Evolutionary conservation across 495 filamentous ascomycete genomes (phyloP).

Genomic region (Xylaria grammica): DNA sequence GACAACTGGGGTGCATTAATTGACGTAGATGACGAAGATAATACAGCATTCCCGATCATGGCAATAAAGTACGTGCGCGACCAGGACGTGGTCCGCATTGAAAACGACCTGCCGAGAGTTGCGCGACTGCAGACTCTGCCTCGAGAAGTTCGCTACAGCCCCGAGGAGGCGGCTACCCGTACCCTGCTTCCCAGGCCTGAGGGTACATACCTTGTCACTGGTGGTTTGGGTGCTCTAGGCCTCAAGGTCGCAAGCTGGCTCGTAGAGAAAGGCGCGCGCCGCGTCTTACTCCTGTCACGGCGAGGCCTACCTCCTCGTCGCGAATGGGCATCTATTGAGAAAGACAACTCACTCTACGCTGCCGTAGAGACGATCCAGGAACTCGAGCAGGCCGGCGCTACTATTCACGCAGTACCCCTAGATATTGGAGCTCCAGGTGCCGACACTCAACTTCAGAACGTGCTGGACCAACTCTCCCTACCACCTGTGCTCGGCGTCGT

Average conservation of each 20-base stretch:
- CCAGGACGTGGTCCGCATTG: slow-evolving; percentile 44
- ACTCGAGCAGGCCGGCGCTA: slow-evolving; percentile 39
- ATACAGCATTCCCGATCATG: slow-evolving; percentile 39
- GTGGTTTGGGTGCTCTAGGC: slow-evolving; percentile 52
- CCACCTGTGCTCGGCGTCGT: slow-evolving; percentile 51
- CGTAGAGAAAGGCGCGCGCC: slow-evolving; percentile 45
- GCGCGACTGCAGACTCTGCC: slow-evolving; percentile 41
- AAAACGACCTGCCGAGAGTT: slow-evolving; percentile 41
- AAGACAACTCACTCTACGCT: neutral
- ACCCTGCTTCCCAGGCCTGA: slow-evolving; percentile 36
- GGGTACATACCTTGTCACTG: slow-evolving; percentile 55
- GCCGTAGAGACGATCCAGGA: slow-evolving; percentile 29
- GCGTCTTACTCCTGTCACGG: slow-evolving; percentile 49
- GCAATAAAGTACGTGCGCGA: slow-evolving; percentile 43
- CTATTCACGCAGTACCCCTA: slow-evolving; percentile 28
- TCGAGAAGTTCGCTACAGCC: slow-evolving; percentile 18
- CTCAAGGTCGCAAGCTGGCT: slow-evolving; percentile 44
- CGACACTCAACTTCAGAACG: slow-evolving; percentile 19
- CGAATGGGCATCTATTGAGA: slow-evolving; percentile 30
- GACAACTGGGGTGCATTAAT: slow-evolving; percentile 47
- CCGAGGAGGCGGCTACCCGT: neutral
- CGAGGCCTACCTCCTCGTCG: slow-evolving; percentile 36
- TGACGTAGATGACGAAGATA: slow-evolving; percentile 22
- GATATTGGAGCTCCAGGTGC: slow-evolving; percentile 34
- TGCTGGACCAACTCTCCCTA: slow-evolving; percentile 34